Evolutionary conservation across 2,329 filamentous ascomycete species (phyloP), one percentile per base, ranked within the genome.

Genomic region (Magnaporthiopsis rhizophila): DNA sequence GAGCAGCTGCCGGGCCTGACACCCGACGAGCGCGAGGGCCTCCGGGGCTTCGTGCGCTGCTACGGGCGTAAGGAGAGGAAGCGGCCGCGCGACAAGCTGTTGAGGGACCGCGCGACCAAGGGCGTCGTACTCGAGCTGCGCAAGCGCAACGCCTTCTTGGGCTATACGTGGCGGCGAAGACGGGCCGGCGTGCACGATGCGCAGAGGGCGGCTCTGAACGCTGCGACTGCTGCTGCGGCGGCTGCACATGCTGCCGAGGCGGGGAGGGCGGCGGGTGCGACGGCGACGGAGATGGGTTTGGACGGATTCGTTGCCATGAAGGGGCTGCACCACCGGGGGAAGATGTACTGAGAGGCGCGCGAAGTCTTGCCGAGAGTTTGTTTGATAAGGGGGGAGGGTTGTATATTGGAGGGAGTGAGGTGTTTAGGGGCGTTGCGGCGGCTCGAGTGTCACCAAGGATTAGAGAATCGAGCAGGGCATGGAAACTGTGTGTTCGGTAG

Each of bases 121-220:
- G 82, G 81, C 57, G 79, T 82, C 21, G 92, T 89, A n/a, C 79
- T 98, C 74, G 87, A 91, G 69, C 83, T 95, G 68, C 85, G 95
- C 65, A 96, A 94, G 76, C 84, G 83, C 73, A 89, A 85, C 32
- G 92, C 92, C 0, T 98, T 98, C 75, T 76, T 96, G 66, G 94
- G 94, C 0, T 99, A 99, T 73, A 91, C 90, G 2, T 98, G 95
- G 81, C 84, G 87, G 15, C 80, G 87, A 60, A 80, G 80, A 64
- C 67, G 66, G 62, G 65, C 61, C 59, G 45, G 63, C 63, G 13
- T 32, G 36, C 50, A 64, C 53, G 53, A 63, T 18, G 61, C 30
- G 21, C 18, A 53, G 45, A 53, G 45, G 45, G 45, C 45, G 5
- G 45, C 45, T 18, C n/a, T 53, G 45, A 24, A 53, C 18, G 59